Percentiles rank a stretch among this genome's conserved stretches.
Conservation (phyloP, 176 grass and related monocot genomes). For the Raddia guianensis region DNA sequence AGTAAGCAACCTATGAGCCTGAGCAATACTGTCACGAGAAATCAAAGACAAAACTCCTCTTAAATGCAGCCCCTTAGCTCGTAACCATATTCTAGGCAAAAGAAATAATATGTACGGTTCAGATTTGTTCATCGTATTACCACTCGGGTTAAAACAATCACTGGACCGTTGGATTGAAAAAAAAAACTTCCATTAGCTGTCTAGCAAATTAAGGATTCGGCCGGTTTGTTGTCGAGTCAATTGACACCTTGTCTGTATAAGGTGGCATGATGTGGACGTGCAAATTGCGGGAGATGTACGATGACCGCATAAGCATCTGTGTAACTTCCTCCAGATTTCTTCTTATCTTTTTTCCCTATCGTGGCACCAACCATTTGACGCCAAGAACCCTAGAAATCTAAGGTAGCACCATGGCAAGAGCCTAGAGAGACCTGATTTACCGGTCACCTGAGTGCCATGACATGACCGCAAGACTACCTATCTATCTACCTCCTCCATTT, state of each 20-base stretch:
- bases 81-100: no score
- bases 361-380: slow-evolving; percentile 20
- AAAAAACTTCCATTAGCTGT: neutral
- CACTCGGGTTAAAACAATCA: no score
- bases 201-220: slow-evolving; percentile 7
- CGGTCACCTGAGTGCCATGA: neutral
- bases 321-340: neutral
- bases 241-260: slow-evolving; percentile 21
- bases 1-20: slow-evolving; percentile 6
- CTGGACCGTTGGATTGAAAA: no score
- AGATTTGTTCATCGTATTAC: no score
- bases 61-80: no score
- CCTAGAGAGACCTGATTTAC: neutral
- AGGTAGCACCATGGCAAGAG: neutral
- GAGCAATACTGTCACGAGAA: neutral
- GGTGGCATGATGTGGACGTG: slow-evolving; percentile 45
- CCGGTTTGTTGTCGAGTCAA: slow-evolving; percentile 34
- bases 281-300: slow-evolving; percentile 19
- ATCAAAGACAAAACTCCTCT: no score
- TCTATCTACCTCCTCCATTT: neutral
- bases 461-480: neutral
- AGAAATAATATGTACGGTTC: no score
- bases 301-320: slow-evolving; percentile 3
- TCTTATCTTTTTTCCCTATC: neutral
- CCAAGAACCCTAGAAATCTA: neutral